Base-by-base conservation (phyloP, 805 yeast species). In the Wickerhamomyces chaumierensis region DNA sequence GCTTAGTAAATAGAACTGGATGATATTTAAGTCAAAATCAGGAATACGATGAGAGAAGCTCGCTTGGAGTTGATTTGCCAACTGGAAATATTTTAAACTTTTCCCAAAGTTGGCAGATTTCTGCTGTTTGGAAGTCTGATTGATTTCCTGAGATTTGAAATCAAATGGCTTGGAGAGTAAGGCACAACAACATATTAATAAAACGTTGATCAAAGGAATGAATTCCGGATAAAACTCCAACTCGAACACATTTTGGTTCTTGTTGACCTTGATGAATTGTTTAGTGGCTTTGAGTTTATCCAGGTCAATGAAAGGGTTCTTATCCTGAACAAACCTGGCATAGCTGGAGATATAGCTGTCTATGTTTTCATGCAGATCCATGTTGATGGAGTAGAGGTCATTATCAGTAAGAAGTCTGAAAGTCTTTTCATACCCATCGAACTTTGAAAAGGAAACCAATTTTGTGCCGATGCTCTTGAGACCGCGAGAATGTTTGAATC, bases 81-180 rank as follows among this genome's bases (percentile, higher is more conserved):
- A 18, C 2, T 36, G 18, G 13, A 42, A 49, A 15, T 41, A 37
- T 19, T 34, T 39, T 19, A 38, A 42, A 5, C 52, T 40, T 4
- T 33, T 15, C 1, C 36, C 40, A n/a, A 41, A 35, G 4, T 23
- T 15, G 11, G 37, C 33, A 1, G 31, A 4, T 21, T 46, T 47
- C 36, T 52, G 47, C 1, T 34, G 34, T 5, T 5, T 15, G 1
- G 56, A 52, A 3, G 38, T 33, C 20, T 32, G 18, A 23, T 28
- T 43, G 8, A 41, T 35, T 16, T 18, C 28, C 12, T 47, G 13
- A n/a, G 46, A 48, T 16, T 32, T 42, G 9, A 45, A 31, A 1
- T 47, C 42, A n/a, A 50, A 36, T 1, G 53, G 50, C 29, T 38
- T 44, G n/a, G 55, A 20, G 16, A 50, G 27, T 9, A 42, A 12